Base-by-base conservation (phyloP, 306 rosid species). In the Vachellia pachyceras region DNA sequence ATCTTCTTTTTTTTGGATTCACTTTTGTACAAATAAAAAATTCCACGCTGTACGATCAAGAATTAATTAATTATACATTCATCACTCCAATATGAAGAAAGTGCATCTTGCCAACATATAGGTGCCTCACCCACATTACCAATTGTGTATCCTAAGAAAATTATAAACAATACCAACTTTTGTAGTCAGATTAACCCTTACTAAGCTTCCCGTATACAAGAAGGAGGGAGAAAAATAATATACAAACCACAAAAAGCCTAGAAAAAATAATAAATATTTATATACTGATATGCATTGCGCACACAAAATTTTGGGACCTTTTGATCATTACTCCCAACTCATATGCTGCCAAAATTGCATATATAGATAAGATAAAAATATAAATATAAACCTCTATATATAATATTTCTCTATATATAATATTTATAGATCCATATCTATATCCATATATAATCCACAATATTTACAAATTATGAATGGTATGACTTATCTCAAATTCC, bases 31-130 rank as follows among this genome's bases (percentile, higher is more conserved):
- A 52, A 52, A 52, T 20, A 54, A 54, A 55, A 20, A 55, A n/a
- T n/a, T 55, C 63, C 11, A 55, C 0, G 33, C 12, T 55, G 11
- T 14, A 12, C 58, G 40, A 10, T 71, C 58, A 46, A 14, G 0
- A 23, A 17, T 44, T 4, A 6, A n/a, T n/a, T n/a, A n/a, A 25
- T 23, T 60, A 60, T 54, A 54, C 7, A 54, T 12, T 41, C 12
- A 68, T 68, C 35, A 25, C 20, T n/a, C 71, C 71, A 10, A 50
- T 52, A 18, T 17, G 63, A n/a, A 52, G 77, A 36, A 73, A 50
- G 45, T 52, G 77, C 49, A 35, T 35, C 45, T 49, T 50, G 66
- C 77, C 77, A 17, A 73, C 44, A 29, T 29, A 29, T 29, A 29
- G 33, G 33, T 29, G 33, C 33, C 33, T 29, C 2, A 29, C 2